Base-by-base conservation (phyloP, 208 protist species). In the Endotrypanum monterogeii region DNA sequence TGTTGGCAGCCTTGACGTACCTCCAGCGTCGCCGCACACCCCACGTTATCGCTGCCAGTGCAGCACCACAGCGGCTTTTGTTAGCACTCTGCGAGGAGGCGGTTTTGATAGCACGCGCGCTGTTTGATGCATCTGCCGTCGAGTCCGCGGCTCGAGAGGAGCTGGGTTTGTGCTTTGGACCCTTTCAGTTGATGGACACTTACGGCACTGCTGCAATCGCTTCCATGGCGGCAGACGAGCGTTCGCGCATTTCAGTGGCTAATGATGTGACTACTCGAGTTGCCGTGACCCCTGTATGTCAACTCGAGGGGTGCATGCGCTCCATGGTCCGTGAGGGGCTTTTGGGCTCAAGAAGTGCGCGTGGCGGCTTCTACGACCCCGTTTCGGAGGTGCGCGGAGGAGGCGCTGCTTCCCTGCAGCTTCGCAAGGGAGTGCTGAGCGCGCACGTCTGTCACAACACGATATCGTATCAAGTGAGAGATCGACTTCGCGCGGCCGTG, bases 401-500 rank as follows among this genome's bases (percentile, higher is more conserved):
- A 35, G 73, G 54, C 12, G 52, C 61, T 16, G 57, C 44, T 7
- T 37, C 55, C 0, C 57, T 61, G 16, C 60, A 56, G 61, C 67
- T 75, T 74, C 67, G 71, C 25, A 55, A 69, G 23, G 72, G 39
- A n/a, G 78, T 82, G 18, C 62, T 87, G 3, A 61, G 66, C 32
- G 35, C 71, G 1, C 91, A 85, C 70, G 65, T 91, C 48, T 69
- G 76, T n/a, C 74, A 62, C 65, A 41, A 81, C 28, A 51, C 60
- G 14, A 87, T 83, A 0, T 76, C 76, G 14, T 41, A 67, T 1
- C 83, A 88, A 60, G 62, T 92, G 16, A 67, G 85, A 1, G 82
- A 90, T 66, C 80, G 86, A 48, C 86, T 96, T 44, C 66, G 93
- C 18, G 85, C 83, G 7, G 89, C 83, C 23, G 83, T 94, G 28